Evolutionary conservation across 129 eudicot genomes (phyloP), one percentile per base, ranked within the genome.

Genomic region (Calendula officinalis): DNA sequence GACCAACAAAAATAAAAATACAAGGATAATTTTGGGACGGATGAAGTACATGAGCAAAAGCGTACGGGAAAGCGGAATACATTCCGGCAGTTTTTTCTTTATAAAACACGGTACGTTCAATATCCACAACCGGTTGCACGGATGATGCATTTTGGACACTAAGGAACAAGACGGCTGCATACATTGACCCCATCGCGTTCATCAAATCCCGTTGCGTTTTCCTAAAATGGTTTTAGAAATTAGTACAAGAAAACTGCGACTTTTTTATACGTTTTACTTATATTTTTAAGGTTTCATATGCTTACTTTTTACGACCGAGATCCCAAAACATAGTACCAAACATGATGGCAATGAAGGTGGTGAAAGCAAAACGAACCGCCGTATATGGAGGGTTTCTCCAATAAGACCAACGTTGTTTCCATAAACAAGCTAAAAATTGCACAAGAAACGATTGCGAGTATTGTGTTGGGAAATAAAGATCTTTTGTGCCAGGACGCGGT

Each of bases 241-340:
- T 4, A 50, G 66, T 48, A 36, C 14, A 33, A 64, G 4, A 7
- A 7, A 16, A 66, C 9, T 5, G 35, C n/a, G 4, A 15, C 11
- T 45, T 4, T 45, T 22, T 22, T 22, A 22, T 8, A 17, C 10
- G 7, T 22, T 8, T 6, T 7, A 14, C 10, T 70, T 15, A 22
- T 7, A n/a, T 1, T 22, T 45, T 50, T 7, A 50, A 3, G 37
- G 36, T 14, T 47, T 34, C 3, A 13, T 22, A 8, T 38, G 9
- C 58, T 75, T 71, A 78, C 86, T 16, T 69, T 69, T 73, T 77
- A 5, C 67, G 4, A 6, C 86, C 83, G 43, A 81, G 80, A 50
- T 81, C 77, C 86, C 82, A 77, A 40, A 81, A 81, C 66, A 81
- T 69, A 17, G 86, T 67, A 10, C 86, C 86, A 49, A 81, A 67